Conservation (phyloP, 208 protist genomes). For the Trypanosoma conorhini region DNA sequence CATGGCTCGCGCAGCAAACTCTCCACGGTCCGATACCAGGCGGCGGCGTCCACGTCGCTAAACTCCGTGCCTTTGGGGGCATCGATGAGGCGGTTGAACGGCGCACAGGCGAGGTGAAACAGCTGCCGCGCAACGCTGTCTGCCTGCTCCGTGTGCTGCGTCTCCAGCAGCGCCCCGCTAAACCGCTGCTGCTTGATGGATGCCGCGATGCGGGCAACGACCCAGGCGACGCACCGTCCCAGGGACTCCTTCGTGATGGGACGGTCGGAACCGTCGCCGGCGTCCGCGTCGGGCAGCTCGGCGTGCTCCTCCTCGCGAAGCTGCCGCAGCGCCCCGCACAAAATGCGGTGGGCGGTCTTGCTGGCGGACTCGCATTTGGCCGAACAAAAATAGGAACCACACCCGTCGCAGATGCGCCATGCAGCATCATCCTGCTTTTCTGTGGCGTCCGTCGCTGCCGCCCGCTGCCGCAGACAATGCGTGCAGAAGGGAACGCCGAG, state of each 20-base stretch:
- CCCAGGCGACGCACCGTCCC: constrained; percentile 62
- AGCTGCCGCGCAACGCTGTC: constrained; percentile 51
- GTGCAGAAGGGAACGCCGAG: constrained; percentile 58
- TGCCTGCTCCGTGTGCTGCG: constrained; percentile 25
- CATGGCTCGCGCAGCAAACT: constrained; percentile 33
- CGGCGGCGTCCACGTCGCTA: constrained; percentile 36
- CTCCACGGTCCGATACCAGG: constrained; percentile 42
- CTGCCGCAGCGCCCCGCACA: constrained; percentile 42
- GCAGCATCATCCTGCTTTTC: constrained; percentile 3
- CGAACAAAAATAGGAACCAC: constrained; percentile 67
- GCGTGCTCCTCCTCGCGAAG: constrained; percentile 28
- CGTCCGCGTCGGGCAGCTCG: background rate
- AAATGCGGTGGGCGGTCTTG: constrained; percentile 43
- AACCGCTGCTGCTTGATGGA: constrained; percentile 47
- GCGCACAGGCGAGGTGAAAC: constrained; percentile 52
- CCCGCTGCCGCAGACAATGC: constrained; percentile 56
- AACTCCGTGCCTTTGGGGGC: constrained; percentile 50
- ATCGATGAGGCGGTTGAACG: constrained; percentile 77
- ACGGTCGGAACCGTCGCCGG: background rate
- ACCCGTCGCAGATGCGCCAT: constrained; percentile 37
- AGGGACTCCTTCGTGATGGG: constrained; percentile 65
- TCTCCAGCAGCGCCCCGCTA: constrained; percentile 44
- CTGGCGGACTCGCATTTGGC: constrained; percentile 37
- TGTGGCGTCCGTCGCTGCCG: background rate
- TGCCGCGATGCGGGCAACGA: constrained; percentile 46